Conservation (phyloP, 2,329 filamentous ascomycete genomes). For the Bertia moriformis region DNA sequence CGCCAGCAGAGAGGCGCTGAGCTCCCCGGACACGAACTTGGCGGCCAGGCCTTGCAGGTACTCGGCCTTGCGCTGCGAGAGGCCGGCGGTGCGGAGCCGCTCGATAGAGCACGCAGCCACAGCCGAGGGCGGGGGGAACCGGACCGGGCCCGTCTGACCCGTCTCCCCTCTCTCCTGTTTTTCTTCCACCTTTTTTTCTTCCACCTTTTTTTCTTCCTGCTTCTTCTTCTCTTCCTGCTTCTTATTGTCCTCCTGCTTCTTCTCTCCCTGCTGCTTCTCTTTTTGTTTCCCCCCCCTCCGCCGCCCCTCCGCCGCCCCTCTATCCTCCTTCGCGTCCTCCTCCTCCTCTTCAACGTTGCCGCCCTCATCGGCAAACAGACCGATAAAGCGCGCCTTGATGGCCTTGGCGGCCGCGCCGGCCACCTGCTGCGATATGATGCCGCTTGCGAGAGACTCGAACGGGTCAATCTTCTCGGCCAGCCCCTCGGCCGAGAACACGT, state of each 20-base stretch:
- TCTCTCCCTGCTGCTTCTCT: conserved; percentile 5
- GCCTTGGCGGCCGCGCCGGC: conserved; percentile 80
- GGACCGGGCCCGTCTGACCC: conserved; percentile 4
- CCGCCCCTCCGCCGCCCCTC: conserved; percentile 3
- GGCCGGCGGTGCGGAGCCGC: conserved; percentile 65
- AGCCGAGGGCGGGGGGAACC: conserved; percentile 64
- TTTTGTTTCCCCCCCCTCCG: conserved; percentile 7
- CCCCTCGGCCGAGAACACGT: conserved; percentile 66
- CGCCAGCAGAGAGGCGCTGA: conserved; percentile 63
- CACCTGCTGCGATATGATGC: conserved; percentile 93
- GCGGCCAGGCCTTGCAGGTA: conserved; percentile 77
- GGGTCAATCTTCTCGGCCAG: conserved; percentile 78
- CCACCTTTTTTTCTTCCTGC: too few species aligned
- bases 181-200: conserved; percentile 1
- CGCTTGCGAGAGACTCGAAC: conserved; percentile 67
- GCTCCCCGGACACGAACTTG: conserved; percentile 63
- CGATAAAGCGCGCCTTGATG: conserved; percentile 75
- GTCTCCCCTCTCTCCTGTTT: too few species aligned
- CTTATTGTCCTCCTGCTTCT: too few species aligned
- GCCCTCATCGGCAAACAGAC: conserved; percentile 41
- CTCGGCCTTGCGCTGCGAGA: conserved; percentile 90
- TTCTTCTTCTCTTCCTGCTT: too few species aligned
- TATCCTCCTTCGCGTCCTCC: conserved; percentile 3
- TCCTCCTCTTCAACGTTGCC: conserved; percentile 9
- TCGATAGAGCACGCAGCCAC: conserved; percentile 51